phyloP scores from a whole-genome alignment of 163 green algal species.

The Smithsoniella earleae region DNA sequence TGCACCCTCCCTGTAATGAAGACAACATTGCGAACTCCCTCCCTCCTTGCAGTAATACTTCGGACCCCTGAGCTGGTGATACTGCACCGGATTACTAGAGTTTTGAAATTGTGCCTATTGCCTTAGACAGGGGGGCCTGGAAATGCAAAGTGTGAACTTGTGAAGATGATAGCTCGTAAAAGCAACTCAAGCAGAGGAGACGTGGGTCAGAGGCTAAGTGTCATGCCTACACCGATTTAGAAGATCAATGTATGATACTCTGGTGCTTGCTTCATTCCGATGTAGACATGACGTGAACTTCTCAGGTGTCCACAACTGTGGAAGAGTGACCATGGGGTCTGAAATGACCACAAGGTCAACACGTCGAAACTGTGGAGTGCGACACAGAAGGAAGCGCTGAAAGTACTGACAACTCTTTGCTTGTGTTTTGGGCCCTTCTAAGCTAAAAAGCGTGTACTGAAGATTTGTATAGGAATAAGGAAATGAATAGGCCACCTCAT shows the following conservation, averaged over 20 bases:
- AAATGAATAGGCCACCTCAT: conserved; percentile 26
- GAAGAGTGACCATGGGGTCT: conserved; percentile 18
- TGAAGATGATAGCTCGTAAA: too few relatives aligned
- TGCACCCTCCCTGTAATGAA: conserved; percentile 41
- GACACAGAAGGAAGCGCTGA: neutral
- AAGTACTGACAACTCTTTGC: too few relatives aligned
- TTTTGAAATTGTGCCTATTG: too few relatives aligned
- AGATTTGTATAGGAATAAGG: conserved; percentile 21
- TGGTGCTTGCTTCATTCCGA: neutral
- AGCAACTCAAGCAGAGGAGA: too few relatives aligned
- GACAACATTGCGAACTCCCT: conserved; percentile 31
- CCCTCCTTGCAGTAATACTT: neutral
- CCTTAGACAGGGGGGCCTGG: too few relatives aligned
- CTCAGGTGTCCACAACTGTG: conserved; percentile 2
- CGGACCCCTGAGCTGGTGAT: conserved; percentile 1
- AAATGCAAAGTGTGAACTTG: too few relatives aligned
- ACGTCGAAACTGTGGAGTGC: conserved; percentile 11
- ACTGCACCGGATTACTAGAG: too few relatives aligned
- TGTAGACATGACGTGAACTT: neutral
- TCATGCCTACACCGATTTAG: neutral
- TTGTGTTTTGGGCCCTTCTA: too few relatives aligned
- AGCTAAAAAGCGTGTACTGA: too few relatives aligned
- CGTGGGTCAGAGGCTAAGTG: too few relatives aligned
- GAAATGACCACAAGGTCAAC: conserved; percentile 22
- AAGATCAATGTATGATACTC: conserved; percentile 3